These are phyloP conservation scores for Alternaria sp. DNA, from an alignment of 2,329 filamentous ascomycete genomes.

Conservation along the genomic window DNA sequence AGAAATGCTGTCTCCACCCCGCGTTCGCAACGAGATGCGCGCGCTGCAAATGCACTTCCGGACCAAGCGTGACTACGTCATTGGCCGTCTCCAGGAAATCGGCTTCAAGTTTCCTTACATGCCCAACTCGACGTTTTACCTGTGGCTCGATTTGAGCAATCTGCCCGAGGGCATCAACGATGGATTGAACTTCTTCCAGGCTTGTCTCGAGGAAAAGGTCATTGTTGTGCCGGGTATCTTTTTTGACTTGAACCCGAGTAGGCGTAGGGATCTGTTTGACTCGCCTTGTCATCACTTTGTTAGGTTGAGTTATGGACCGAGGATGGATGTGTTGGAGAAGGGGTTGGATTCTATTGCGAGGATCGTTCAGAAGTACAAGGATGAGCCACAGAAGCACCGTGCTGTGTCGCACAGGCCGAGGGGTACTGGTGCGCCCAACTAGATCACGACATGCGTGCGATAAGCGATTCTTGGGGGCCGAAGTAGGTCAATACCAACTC, in stretches of 20 bases:
- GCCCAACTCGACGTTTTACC: constrained; percentile 93
- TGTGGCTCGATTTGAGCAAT: constrained; percentile 74
- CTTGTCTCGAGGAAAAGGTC: constrained; percentile 90
- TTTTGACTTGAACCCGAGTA: constrained; percentile 93
- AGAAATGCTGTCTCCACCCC: constrained; percentile 85
- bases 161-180: constrained; percentile 86
- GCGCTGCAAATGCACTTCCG: constrained; percentile 90
- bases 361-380: constrained; percentile 48
- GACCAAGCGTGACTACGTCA: constrained; percentile 91
- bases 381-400: constrained; percentile 21
- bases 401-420: constrained; percentile 24
- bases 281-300: constrained; percentile 79
- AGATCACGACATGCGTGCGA: neutral
- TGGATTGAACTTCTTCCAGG: constrained; percentile 96
- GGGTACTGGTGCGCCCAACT: constrained; percentile 15
- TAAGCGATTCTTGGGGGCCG: too few species aligned
- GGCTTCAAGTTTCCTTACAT: constrained; percentile 82
- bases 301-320: constrained; percentile 51
- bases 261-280: constrained; percentile 90
- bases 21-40: constrained; percentile 85
- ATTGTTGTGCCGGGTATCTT: constrained; percentile 98
- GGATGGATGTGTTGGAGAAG: constrained; percentile 52
- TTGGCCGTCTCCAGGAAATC: constrained; percentile 80
- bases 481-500: too few species aligned
- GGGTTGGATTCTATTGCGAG: constrained; percentile 52